phyloP scores from a whole-genome alignment of 2,329 filamentous ascomycete genomes.

The Zasmidium citrigriseum region DNA sequence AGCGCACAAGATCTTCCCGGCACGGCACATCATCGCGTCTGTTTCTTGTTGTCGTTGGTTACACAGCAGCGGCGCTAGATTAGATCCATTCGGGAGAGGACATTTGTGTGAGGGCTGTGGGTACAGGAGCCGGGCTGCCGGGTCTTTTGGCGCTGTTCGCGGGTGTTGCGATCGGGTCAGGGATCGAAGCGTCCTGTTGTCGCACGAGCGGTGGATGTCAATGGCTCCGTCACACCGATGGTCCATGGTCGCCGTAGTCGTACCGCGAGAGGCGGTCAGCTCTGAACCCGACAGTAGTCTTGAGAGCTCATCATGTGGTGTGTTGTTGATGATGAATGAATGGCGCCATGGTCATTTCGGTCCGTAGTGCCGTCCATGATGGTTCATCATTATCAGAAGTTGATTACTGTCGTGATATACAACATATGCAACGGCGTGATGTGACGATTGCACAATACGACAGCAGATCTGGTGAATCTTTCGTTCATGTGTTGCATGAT shows the following conservation, averaged over 20 bases:
- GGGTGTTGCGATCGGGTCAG: background rate
- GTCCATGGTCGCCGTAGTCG: constrained; percentile 2
- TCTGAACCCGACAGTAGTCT: background rate
- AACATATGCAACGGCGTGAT: background rate
- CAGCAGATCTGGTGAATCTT: background rate
- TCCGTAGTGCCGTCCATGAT: background rate
- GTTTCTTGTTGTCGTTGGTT: background rate
- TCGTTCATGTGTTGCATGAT: background rate
- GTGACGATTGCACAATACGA: background rate
- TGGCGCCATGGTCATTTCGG: background rate
- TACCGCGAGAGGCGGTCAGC: constrained; percentile 1
- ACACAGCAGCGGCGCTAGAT: background rate
- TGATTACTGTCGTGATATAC: background rate
- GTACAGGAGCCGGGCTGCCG: background rate
- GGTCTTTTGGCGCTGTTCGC: too few species aligned
- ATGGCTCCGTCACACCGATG: background rate
- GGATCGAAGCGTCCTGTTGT: background rate
- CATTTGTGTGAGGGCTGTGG: background rate
- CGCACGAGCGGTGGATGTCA: background rate
- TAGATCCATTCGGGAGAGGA: background rate
- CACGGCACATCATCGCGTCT: background rate
- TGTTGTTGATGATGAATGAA: background rate
- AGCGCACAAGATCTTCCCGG: background rate
- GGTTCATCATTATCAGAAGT: background rate
- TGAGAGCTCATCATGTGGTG: background rate